A percentile compares a stretch with the other conserved stretches of the same genome.
phyloP scores from a whole-genome alignment of 768 basidiomycete genomes.

The Austroboletus festivus region DNA sequence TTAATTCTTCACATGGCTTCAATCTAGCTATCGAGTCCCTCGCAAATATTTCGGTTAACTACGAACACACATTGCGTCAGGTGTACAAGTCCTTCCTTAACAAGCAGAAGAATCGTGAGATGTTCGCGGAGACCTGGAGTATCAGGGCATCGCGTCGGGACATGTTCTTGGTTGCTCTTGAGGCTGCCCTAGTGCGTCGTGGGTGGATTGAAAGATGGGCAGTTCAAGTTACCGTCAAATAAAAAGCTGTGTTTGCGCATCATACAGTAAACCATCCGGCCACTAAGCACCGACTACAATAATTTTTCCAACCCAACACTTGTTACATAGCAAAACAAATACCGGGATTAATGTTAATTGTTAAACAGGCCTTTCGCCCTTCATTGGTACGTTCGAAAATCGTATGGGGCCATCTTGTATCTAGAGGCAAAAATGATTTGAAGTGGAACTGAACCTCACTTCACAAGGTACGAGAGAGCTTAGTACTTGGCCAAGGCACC shows the following conservation, averaged over 20 bases:
- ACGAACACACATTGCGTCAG: constrained; percentile 16
- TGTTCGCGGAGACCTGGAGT: constrained; percentile 24
- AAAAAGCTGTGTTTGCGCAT: background rate
- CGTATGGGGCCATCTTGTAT: too few relatives aligned
- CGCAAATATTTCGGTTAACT: constrained; percentile 39
- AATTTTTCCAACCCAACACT: too few relatives aligned
- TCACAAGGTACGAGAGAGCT: too few relatives aligned
- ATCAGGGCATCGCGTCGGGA: constrained; percentile 43
- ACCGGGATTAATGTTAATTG: too few relatives aligned
- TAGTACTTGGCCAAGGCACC: too few relatives aligned
- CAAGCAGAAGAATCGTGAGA: constrained; percentile 13
- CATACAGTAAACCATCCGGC: too few relatives aligned
- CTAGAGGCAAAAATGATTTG: too few relatives aligned
- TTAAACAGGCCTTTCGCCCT: too few relatives aligned
- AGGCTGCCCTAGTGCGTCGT: constrained; percentile 46
- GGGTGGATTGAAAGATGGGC: constrained; percentile 49
- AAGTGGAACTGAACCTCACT: too few relatives aligned
- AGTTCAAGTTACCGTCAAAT: constrained; percentile 20
- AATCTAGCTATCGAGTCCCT: constrained; percentile 34
- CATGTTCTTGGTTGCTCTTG: constrained; percentile 47
- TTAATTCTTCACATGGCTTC: constrained; percentile 26
- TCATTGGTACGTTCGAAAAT: too few relatives aligned
- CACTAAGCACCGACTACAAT: too few relatives aligned
- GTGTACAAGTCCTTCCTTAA: constrained; percentile 6
- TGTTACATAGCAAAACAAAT: too few relatives aligned